Conservation (phyloP, 169 alveolate species). For the Babesia bigemina region DNA sequence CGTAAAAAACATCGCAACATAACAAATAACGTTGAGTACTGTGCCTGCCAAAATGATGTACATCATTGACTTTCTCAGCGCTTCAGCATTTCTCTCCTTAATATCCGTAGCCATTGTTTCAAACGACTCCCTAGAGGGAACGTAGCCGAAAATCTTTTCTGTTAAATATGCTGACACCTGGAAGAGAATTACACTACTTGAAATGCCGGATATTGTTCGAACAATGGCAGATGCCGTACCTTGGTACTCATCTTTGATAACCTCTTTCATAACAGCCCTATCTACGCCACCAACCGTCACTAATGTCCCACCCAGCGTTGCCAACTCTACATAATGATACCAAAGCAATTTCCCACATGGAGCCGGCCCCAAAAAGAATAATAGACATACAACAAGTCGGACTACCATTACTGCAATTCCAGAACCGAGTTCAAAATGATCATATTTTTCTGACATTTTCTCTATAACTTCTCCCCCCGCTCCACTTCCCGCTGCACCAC, state of each 20-base stretch:
- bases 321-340: slow-evolving; percentile 3
- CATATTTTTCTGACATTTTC: slow-evolving; percentile 69
- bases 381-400: not conserved
- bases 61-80: no score
- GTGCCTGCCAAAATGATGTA: no score
- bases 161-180: slow-evolving; percentile 1
- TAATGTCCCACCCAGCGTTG: not conserved
- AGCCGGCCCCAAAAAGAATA: not conserved
- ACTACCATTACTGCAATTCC: no score
- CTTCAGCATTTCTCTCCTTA: no score
- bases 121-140: not conserved
- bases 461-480: slow-evolving; percentile 87
- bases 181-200: slow-evolving; percentile 2
- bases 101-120: not conserved
- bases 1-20: not conserved
- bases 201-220: slow-evolving; percentile 8
- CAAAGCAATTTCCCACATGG: not conserved
- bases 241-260: not conserved
- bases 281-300: no score
- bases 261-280: no score
- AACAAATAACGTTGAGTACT: not conserved
- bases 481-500: slow-evolving; percentile 88
- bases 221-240: not conserved
- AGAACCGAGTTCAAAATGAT: not conserved
- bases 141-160: no score